Base-by-base conservation (phyloP, 169 alveolate genomes). In the Plasmodium reichenowi region DNA sequence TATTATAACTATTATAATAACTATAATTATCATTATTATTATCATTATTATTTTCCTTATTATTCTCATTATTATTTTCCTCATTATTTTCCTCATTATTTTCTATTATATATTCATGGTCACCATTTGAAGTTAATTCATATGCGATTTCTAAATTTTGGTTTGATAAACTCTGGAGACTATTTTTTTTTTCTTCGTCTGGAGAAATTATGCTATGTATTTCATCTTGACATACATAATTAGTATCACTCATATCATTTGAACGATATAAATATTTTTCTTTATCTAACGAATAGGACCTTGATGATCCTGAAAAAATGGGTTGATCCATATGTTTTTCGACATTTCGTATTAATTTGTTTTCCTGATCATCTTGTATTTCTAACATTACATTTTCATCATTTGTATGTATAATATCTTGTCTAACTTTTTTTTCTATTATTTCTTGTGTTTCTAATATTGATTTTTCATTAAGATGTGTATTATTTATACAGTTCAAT, bases 131-230 rank as follows among this genome's bases (percentile, higher is more conserved):
- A n/a, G 12, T 56, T 56, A 56, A 17, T 15, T 56, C n/a, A 56
- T 64, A 13, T 1, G 8, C 60, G 1, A 13, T 45, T 68, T 68
- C 47, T 9, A 15, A 10, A 68, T 45, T 9, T 6, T 43, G 29
- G 26, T 68, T 68, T 15, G 64, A 45, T 71, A 71, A 71, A 71
- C 80, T 71, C 24, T 48, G 26, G 17, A 71, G 64, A 13, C 66
- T 71, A 24, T 26, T 22, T 71, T 29, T 71, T 26, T 71, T 71
- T 71, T 71, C 26, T 50, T 47, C 80, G 9, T 50, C 26, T 2
- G 80, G 64, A 9, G 29, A 71, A 48, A 71, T 71, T 50, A 48
- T 7, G 24, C 64, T 26, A 26, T 62, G 8, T 62, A 62, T 22
- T 71, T 50, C 48, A 48, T 71, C 80, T 4, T 22, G 13, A 9